These are phyloP conservation scores for Coccomyxa subellipsoidea DNA, from an alignment of 163 green algal species.

Conservation along the genomic window DNA sequence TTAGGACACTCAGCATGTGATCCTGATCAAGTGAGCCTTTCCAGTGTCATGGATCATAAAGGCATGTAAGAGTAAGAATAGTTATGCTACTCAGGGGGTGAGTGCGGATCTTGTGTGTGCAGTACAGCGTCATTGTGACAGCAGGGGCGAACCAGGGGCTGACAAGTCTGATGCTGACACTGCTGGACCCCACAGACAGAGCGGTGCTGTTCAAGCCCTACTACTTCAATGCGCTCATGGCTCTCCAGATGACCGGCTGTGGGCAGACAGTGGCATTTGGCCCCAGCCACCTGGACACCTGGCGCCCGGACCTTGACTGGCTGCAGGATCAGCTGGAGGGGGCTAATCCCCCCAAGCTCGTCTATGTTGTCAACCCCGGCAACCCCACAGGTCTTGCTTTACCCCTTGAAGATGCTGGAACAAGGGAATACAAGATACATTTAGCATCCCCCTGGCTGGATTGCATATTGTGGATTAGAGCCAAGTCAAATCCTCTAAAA, in stretches of 20 bases:
- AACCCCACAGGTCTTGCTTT: slow-evolving; percentile 75
- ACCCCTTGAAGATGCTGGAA: too few species aligned
- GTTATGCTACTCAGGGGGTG: too few species aligned
- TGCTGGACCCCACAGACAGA: slow-evolving; percentile 68
- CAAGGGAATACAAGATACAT: too few species aligned
- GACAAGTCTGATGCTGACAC: slow-evolving; percentile 77
- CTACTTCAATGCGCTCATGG: slow-evolving; percentile 97
- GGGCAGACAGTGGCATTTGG: slow-evolving; percentile 30
- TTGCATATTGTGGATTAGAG: too few species aligned
- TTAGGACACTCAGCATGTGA: too few species aligned
- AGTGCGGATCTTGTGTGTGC: slow-evolving; percentile 3
- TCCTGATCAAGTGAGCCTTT: too few species aligned
- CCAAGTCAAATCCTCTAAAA: too few species aligned
- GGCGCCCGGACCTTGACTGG: slow-evolving; percentile 81
- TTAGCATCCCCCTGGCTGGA: too few species aligned
- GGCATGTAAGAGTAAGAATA: too few species aligned
- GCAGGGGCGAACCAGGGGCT: slow-evolving; percentile 93
- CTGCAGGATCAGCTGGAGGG: slow-evolving; percentile 55
- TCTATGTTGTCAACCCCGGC: slow-evolving; percentile 83
- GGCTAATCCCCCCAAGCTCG: slow-evolving; percentile 59
- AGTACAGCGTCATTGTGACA: slow-evolving; percentile 90
- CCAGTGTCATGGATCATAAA: too few species aligned
- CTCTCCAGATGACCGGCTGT: slow-evolving; percentile 36
- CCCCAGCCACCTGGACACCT: slow-evolving; percentile 40
- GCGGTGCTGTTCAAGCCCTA: slow-evolving; percentile 87